A percentile compares a stretch with the other conserved stretches of the same genome.
phyloP scores from a whole-genome alignment of 2,329 filamentous ascomycete species.

The Sporothrix sp. region DNA sequence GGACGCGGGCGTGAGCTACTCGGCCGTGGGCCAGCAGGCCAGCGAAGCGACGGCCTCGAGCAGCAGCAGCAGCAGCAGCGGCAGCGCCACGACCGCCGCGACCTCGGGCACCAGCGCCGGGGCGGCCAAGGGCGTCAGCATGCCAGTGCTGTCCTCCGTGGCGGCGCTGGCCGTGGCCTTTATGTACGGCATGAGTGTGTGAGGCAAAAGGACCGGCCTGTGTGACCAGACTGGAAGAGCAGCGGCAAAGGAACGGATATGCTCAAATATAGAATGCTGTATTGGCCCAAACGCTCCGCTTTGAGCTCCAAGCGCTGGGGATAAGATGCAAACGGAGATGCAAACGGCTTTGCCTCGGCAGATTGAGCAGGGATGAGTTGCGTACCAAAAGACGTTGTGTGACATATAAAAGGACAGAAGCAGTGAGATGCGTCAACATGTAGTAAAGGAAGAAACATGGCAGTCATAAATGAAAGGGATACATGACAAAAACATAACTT shows the following conservation, averaged over 20 bases:
- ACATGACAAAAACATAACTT: background rate
- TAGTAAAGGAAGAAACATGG: background rate
- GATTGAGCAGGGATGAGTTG: background rate
- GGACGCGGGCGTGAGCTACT: slow-evolving; percentile 41
- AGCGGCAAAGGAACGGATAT: background rate
- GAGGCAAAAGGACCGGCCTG: background rate
- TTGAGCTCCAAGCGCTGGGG: background rate
- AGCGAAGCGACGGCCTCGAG: background rate
- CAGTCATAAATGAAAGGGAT: background rate
- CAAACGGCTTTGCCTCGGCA: background rate
- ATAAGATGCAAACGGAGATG: background rate
- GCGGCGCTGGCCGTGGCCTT: slow-evolving; percentile 32
- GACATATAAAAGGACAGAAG: too few species aligned
- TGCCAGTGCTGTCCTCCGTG: slow-evolving; percentile 26
- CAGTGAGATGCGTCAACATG: too few species aligned
- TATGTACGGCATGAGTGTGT: slow-evolving; percentile 29
- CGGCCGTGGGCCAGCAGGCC: slow-evolving; percentile 24
- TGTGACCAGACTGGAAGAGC: background rate
- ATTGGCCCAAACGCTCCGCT: background rate
- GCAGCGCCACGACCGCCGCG: background rate
- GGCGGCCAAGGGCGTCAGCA: slow-evolving; percentile 17
- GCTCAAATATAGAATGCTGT: background rate
- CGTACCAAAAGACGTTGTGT: background rate
- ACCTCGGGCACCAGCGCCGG: slow-evolving; percentile 13
- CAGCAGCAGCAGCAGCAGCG: slow-evolving; percentile 2